Base-by-base conservation (phyloP, 1,284 basidiomycete species). In the Crepidotus sp. region DNA sequence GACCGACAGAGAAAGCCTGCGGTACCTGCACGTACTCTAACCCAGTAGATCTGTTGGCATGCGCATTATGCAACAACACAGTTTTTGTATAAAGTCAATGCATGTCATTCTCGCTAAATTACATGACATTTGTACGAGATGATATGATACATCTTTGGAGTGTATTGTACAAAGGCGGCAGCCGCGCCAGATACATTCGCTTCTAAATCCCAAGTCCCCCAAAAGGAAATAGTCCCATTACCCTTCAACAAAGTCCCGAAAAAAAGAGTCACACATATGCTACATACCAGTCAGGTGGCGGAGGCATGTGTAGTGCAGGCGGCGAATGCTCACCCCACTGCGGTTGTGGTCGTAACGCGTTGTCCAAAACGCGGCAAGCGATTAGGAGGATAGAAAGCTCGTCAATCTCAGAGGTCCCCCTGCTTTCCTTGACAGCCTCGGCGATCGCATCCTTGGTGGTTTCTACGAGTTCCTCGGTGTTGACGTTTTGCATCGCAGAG, bases 391-490 rank as follows among this genome's bases (percentile, higher is more conserved):
- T 48, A 8, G 50, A 43, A n/a, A 52, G 45, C 35, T 52, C 50
- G 22, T 70, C 68, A 36, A 82, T 68, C 45, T 82, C 68, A 13
- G 74, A 75, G 48, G 74, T 78, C 18, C 79, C 79, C 55, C 82
- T 71, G 51, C 80, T 81, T 76, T 76, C 70, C 55, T 78, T 77
- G 22, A 83, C 78, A 13, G 80, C 80, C 54, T 77, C 72, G 13
- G 78, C 80, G 36, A 83, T 80, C 6, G 79, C 80, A 25, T 73
- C 73, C 58, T 86, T 81, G 25, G 84, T 86, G 42, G 82, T 82
- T 46, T 82, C 76, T 11, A 82, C 83, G 40, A 87, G 74, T 54
- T 86, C 83, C 52, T 76, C 77, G 42, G 87, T 80, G 11, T 83
- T 84, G 41, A 86, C 80, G 50, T 76, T 76, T 31, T 74, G 70